Evolutionary conservation across 2,329 filamentous ascomycete genomes (phyloP).

Genomic region (Drechslerella coelobrocha): DNA sequence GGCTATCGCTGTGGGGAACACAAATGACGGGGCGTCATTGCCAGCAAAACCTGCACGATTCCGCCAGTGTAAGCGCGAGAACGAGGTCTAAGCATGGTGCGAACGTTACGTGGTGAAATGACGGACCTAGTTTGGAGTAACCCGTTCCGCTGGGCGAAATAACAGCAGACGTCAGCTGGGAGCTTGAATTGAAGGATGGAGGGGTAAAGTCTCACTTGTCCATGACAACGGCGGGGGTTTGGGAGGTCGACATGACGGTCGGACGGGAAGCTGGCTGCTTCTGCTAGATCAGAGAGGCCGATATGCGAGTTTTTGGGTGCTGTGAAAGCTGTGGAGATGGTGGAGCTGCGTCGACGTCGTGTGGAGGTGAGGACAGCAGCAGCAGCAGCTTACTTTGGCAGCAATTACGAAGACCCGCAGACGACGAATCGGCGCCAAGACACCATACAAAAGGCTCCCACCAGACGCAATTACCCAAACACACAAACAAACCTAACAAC

Average conservation of each 20-base stretch:
- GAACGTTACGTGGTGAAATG: conserved; percentile 1
- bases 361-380: conserved; percentile 23
- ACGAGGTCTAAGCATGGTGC: neutral
- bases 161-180: conserved; percentile 29
- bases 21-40: conserved; percentile 98
- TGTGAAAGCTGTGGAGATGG: conserved; percentile 15
- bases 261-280: conserved; percentile 30
- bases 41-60: conserved; percentile 81
- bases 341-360: conserved; percentile 14
- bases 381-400: no score
- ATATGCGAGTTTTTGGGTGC: neutral
- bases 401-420: neutral
- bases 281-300: conserved; percentile 8
- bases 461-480: no score
- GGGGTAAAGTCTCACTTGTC: conserved; percentile 83
- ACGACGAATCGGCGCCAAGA: neutral
- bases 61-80: conserved; percentile 1
- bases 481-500: no score
- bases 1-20: conserved; percentile 98
- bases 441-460: neutral
- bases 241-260: conserved; percentile 76
- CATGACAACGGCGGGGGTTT: conserved; percentile 99
- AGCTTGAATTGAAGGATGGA: conserved; percentile 53
- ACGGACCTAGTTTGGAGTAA: conserved; percentile 95
- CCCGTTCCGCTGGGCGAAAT: conserved; percentile 83